Evolutionary conservation across 768 basidiomycete species (phyloP), one percentile per base, ranked within the genome.

Genomic region (Russula olivacea): DNA sequence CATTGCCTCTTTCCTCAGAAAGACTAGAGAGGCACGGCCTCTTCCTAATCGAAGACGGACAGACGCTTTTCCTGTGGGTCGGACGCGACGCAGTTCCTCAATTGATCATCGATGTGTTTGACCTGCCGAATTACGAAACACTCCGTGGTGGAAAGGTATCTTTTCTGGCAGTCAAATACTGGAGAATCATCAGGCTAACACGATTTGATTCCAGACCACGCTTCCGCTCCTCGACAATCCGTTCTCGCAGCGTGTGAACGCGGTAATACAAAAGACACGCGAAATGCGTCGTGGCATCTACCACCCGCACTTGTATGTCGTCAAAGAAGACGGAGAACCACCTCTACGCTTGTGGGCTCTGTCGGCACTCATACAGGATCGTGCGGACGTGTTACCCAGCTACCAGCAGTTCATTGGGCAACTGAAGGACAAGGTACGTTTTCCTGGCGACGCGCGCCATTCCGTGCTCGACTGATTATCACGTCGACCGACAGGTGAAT

Each of bases 21-120:
- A 82, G 93, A 43, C 79, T 99, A 58, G 95, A 98, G 74, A 81
- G 95, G 55, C 94, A 98, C 69, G 97, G 97, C 61, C 79, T 99
- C 59, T 98, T 88, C 84, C 75, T 99, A 66, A 97, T 99, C 68
- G 97, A 98, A 74, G 96, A 98, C 73, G 91, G 91, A 1, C 97
- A 98, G 74, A 95, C 91, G 23, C 91, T 99, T 71, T 98, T 99
- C 85, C 80, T 98, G 53, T 98, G 93, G 89, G 85, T 99, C 55
- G 97, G 97, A n/a, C 86, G 94, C 34, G 96, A 98, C 72, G 93
- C 97, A 9, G 93, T 98, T n/a, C 92, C 95, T 11, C 90, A 95
- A 71, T 83, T 98, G 52, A 78, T 98, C 64, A 80, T 87, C 80
- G 97, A 99, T 70, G 95, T 98, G 19, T 98, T 99, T 75, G 86